Evolutionary conservation across 2,329 filamentous ascomycete species (phyloP).

Genomic region (Geosmithia putterillii): DNA sequence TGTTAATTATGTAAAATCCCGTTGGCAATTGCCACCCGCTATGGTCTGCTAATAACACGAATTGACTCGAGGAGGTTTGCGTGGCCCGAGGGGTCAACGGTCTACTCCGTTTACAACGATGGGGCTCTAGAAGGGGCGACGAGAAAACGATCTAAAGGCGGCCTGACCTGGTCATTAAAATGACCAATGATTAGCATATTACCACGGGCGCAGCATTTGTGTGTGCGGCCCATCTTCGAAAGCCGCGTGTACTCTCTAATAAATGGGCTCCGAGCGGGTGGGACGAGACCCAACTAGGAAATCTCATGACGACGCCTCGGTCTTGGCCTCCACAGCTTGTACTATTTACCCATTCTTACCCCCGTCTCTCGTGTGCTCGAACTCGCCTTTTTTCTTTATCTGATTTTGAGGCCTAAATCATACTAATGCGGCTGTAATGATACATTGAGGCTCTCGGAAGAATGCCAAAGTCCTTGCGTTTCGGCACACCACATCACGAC

Average conservation of each 20-base stretch:
- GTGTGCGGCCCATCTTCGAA: background rate
- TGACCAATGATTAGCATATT: background rate
- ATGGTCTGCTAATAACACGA: background rate
- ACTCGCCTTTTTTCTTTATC: background rate
- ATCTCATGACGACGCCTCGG: conserved; percentile 4
- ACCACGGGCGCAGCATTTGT: background rate
- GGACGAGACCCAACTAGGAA: conserved; percentile 2
- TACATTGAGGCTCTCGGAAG: background rate
- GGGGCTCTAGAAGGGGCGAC: background rate
- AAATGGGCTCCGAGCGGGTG: background rate
- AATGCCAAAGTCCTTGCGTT: background rate
- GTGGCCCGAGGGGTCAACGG: background rate
- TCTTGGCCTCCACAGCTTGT: background rate
- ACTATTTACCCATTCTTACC: background rate
- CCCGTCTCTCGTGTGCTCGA: background rate
- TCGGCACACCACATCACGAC: background rate
- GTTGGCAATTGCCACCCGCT: background rate
- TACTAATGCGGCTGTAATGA: background rate
- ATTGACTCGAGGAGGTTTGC: background rate
- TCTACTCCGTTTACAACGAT: background rate
- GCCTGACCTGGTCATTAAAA: background rate
- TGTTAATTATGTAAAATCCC: background rate
- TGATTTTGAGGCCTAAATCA: background rate
- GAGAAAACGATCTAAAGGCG: background rate
- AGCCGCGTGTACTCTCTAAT: background rate